Base-by-base conservation (phyloP, 768 basidiomycete genomes). In the Sarcodon sp. region DNA sequence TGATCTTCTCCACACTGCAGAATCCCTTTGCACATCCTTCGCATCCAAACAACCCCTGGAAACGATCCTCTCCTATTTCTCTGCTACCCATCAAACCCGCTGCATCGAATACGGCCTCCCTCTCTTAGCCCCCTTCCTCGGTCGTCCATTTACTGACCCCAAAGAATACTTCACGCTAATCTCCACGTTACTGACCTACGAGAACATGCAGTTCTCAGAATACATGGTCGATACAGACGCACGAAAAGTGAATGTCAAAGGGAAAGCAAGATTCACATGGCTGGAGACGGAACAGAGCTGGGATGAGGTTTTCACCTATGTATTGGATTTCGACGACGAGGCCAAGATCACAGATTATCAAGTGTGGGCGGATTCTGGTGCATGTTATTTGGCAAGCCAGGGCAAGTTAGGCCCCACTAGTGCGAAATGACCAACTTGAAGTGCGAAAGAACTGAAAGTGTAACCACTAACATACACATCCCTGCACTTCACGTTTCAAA, bases 301-400 rank as follows among this genome's bases (percentile, higher is more conserved):
- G 80, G 62, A 76, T 27, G 81, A 83, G 64, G 69, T 66, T 12
- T 83, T 83, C 54, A 61, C 66, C 7, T 81, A 81, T 54, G 65
- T 72, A 13, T 59, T 83, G 51, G 76, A 76, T 57, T 81, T 81
- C 56, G 79, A 80, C 47, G 66, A 74, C 18, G 68, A 71, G 31
- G 56, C 62, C 47, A 80, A 74, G 60, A 64, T 83, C n/a, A 65
- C 65, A 18, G 64, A 69, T 38, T 80, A 79, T 67, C 74, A 83
- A 55, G 69, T 83, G 2, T 83, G 80, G 80, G 77, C 76, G 9
- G 81, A 83, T 59, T 75, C 79, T 6, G 80, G 78, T 9, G 74
- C 79, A 5, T 71, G 76, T 8, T 79, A 78, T 60, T 67, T 82
- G 11, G 80, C 79, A 5, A 68, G 73, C 35, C 65, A 60, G 18